A percentile compares a stretch with the other conserved stretches of the same genome.
phyloP scores from a whole-genome alignment of 805 yeast species.

The Cyberlindnera veronae region DNA sequence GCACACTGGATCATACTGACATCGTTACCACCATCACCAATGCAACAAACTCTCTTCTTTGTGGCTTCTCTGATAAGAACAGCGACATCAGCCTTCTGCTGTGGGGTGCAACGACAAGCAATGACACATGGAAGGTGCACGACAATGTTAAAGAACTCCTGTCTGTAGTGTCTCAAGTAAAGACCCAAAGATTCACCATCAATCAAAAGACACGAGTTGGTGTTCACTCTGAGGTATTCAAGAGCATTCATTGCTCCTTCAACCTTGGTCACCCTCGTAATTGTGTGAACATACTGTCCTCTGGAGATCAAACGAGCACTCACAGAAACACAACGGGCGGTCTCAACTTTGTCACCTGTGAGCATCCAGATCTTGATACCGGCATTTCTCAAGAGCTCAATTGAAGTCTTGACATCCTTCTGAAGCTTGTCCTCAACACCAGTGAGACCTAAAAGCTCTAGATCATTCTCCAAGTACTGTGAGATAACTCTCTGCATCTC shows the following conservation, averaged over 20 bases:
- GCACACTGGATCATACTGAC: slow-evolving; percentile 99
- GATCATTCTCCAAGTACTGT: slow-evolving; percentile 71
- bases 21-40: slow-evolving; percentile 99
- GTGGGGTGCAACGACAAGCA: slow-evolving; percentile 98
- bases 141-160: slow-evolving; percentile 76
- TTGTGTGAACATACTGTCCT: slow-evolving; percentile 89
- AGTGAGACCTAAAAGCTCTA: slow-evolving; percentile 86
- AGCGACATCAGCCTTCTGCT: slow-evolving; percentile 97
- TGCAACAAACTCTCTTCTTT: slow-evolving; percentile 90
- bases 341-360: slow-evolving; percentile 98
- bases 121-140: slow-evolving; percentile 87
- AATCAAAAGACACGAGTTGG: slow-evolving; percentile 66
- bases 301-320: slow-evolving; percentile 89
- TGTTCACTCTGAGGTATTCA: slow-evolving; percentile 65
- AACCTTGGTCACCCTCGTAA: slow-evolving; percentile 58
- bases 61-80: slow-evolving; percentile 71
- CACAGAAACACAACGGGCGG: slow-evolving; percentile 97
- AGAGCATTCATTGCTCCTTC: slow-evolving; percentile 69
- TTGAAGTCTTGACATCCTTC: slow-evolving; percentile 83
- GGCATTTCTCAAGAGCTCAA: slow-evolving; percentile 90
- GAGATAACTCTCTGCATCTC: slow-evolving; percentile 65
- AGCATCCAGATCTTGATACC: slow-evolving; percentile 99
- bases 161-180: slow-evolving; percentile 57
- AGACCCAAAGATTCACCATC: slow-evolving; percentile 90
- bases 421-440: slow-evolving; percentile 98